These are phyloP conservation scores for Candida methanosorbosa DNA, from an alignment of 805 yeast species.

Conservation along the genomic window DNA sequence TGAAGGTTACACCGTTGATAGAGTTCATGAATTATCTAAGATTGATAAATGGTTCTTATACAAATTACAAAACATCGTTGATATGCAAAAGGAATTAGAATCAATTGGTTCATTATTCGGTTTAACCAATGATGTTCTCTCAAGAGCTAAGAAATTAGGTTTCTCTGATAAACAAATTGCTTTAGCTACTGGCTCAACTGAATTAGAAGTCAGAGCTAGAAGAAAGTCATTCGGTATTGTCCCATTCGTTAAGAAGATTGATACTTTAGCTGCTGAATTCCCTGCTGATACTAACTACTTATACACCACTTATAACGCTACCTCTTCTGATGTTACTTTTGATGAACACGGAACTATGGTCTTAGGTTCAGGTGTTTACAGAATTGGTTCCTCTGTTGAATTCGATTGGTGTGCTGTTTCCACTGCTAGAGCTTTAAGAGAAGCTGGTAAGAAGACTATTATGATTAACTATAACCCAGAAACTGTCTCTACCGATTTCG, in stretches of 20 bases:
- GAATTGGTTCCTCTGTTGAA: conserved; percentile 97
- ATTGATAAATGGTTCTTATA: conserved; percentile 94
- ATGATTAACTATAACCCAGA: conserved; percentile 98
- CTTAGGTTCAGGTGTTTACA: conserved; percentile 97
- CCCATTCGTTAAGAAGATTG: conserved; percentile 95
- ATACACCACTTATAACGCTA: conserved; percentile 93
- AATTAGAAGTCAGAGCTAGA: conserved; percentile 72
- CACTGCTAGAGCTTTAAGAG: conserved; percentile 90
- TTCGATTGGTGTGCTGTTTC: conserved; percentile 99
- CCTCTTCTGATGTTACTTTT: conserved; percentile 73
- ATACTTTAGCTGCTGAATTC: conserved; percentile 97
- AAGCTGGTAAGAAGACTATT: conserved; percentile 78
- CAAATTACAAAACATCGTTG: conserved; percentile 89
- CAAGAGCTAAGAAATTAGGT: conserved; percentile 85
- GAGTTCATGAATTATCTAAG: conserved; percentile 83
- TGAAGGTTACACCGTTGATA: conserved; percentile 85
- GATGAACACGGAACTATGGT: conserved; percentile 90
- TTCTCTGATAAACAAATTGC: conserved; percentile 95
- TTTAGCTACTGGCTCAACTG: conserved; percentile 59
- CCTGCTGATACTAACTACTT: conserved; percentile 95
- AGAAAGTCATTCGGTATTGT: conserved; percentile 74
- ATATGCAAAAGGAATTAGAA: conserved; percentile 77
- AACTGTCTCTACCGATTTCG: conserved; percentile 96
- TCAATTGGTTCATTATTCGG: conserved; percentile 46
- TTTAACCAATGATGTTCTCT: conserved; percentile 60